A percentile compares a stretch with the other conserved stretches of the same genome.
phyloP scores from a whole-genome alignment of 2,329 filamentous ascomycete species.

The Aspergillus pseudonomiae region DNA sequence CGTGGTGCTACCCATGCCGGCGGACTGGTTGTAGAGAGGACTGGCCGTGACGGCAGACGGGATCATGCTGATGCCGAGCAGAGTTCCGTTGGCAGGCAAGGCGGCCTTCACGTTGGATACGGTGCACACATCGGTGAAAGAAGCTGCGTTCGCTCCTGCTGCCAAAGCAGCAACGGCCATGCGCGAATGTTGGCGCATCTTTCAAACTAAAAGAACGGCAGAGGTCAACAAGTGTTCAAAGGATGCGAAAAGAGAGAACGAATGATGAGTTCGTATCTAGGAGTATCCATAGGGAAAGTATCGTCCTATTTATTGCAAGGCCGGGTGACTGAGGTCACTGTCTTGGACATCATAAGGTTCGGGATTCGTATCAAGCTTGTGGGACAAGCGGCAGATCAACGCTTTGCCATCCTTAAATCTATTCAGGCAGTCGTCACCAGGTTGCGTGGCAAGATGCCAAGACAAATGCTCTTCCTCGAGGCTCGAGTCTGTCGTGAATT shows the following conservation, averaged over 20 bases:
- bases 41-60: conserved; percentile 46
- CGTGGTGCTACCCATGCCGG: conserved; percentile 26
- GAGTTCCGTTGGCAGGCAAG: conserved; percentile 46
- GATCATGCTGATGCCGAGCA: conserved; percentile 45
- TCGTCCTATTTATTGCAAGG: background rate
- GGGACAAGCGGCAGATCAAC: background rate
- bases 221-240: background rate
- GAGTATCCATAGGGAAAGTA: background rate
- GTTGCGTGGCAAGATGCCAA: background rate
- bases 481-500: background rate
- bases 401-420: background rate
- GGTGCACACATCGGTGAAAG: conserved; percentile 47
- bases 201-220: background rate
- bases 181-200: conserved; percentile 6
- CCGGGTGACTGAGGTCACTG: background rate
- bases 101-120: conserved; percentile 45
- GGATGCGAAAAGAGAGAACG: background rate
- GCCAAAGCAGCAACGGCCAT: conserved; percentile 24
- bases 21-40: conserved; percentile 42
- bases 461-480: background rate
- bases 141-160: conserved; percentile 35
- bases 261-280: background rate
- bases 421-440: background rate
- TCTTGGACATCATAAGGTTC: background rate
- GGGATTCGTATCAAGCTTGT: background rate